These are phyloP conservation scores for Leccinum arenicola DNA, from an alignment of 768 basidiomycete genomes.

Conservation along the genomic window DNA sequence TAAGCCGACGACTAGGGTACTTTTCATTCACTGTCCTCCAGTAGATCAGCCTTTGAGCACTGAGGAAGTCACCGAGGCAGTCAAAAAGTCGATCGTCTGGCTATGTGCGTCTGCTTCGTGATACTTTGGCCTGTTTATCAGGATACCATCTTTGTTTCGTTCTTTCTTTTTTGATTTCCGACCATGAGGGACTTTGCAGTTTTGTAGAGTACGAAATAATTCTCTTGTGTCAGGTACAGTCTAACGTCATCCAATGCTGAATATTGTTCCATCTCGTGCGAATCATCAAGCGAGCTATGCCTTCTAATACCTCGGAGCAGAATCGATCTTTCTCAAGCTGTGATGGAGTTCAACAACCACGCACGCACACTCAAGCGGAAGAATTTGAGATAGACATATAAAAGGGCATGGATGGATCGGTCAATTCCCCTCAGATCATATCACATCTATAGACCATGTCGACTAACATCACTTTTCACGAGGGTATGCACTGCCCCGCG, in stretches of 20 bases:
- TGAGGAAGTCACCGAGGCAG: constrained; percentile 64
- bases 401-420: constrained; percentile 3
- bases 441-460: constrained; percentile 25
- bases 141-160: constrained; percentile 15
- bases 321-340: constrained; percentile 13
- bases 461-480: constrained; percentile 66
- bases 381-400: constrained; percentile 4
- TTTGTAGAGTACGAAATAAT: not conserved
- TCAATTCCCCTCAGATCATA: not conserved
- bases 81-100: constrained; percentile 62
- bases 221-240: constrained; percentile 4
- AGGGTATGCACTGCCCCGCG: constrained; percentile 39
- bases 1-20: constrained; percentile 41
- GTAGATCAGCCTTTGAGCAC: constrained; percentile 61
- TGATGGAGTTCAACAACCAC: not conserved
- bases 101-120: constrained; percentile 35
- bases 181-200: constrained; percentile 26
- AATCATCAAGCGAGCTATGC: not conserved
- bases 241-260: not conserved
- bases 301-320: constrained; percentile 16
- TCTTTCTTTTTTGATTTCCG: not conserved
- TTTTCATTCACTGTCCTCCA: constrained; percentile 74
- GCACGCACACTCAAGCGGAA: not conserved
- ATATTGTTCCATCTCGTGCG: not conserved
- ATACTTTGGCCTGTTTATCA: constrained; percentile 1